Conservation (phyloP, 75 land plant genomes). For the Pinus albicaulis region DNA sequence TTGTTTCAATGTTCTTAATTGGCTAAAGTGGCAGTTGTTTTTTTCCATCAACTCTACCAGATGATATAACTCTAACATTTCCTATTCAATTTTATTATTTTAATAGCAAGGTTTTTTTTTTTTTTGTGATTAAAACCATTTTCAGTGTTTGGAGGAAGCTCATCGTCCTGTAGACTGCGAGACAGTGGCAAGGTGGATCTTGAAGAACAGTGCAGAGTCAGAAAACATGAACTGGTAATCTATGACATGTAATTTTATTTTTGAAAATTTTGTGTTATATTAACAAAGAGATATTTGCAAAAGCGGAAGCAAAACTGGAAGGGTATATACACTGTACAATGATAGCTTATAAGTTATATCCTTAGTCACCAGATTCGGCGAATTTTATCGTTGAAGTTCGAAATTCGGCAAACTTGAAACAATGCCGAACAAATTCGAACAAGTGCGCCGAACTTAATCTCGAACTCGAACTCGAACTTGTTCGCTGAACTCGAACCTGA, state of each 20-base stretch:
- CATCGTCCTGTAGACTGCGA: constrained; percentile 93
- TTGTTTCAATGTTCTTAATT: neutral
- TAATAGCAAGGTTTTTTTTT: neutral
- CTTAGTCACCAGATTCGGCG: no score
- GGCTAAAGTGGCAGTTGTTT: neutral
- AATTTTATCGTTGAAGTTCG: no score
- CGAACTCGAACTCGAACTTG: no score
- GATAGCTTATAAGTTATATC: no score
- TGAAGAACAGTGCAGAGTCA: constrained; percentile 93
- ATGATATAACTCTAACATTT: neutral
- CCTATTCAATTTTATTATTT: neutral
- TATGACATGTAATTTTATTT: neutral
- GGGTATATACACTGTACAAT: no score
- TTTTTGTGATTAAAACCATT: neutral
- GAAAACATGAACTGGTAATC: constrained; percentile 90
- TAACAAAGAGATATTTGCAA: neutral
- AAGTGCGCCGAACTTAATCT: no score
- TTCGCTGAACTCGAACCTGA: no score
- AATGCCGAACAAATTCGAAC: no score
- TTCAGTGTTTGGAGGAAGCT: constrained; percentile 93
- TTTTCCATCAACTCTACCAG: neutral
- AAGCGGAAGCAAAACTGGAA: no score
- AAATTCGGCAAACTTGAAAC: no score
- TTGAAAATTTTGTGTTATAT: neutral
- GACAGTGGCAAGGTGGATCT: constrained; percentile 88